Base-by-base conservation (phyloP, 2,329 filamentous ascomycete genomes). In the Sphaerulina musiva region DNA sequence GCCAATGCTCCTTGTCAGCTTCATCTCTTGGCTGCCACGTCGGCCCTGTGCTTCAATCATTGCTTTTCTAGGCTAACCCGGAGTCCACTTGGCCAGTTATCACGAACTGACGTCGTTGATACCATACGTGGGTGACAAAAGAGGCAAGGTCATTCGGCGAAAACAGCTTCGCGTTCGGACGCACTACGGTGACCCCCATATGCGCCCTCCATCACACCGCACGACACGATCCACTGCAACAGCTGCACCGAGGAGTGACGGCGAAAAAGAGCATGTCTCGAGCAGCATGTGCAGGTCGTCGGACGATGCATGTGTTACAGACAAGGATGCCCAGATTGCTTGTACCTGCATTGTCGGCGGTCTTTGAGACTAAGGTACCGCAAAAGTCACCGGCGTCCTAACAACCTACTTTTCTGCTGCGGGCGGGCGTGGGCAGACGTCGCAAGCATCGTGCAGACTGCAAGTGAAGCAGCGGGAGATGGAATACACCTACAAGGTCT, bases 1-100 rank as follows among this genome's bases (percentile, higher is more conserved):
- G 40, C 40, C 48, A 44, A 50, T 50, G 48, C 40, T 50, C 48
- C 10, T 38, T n/a, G 39, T 50, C 46, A 17, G 46, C 7, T 39
- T 23, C 20, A 14, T 48, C 46, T n/a, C 46, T 48, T 48, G 46
- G 46, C 46, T 34, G 46, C 46, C 34, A 40, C 46, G 46, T 48
- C 34, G 46, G 39, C 42, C 3, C 10, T 32, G 9, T 6, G 9
- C 29, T 49, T 49, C 39, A 26, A 50, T 50, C 7, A 10, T 43
- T 50, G 40, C 48, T 50, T 50, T 31, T 17, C 38, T 20, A 38
- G 48, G 38, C 14, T 34, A 40, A 8, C 34, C 4, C 34, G 12
- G 10, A 38, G 34, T 38, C 34, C 8, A 38, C 5, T 29, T 29
- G 26, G 5, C 6, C 6, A 6, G 26, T 7, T 39, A 14, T 3